A percentile compares a stretch with the other conserved stretches of the same genome.
These are phyloP conservation scores for Plasmopara halstedii DNA, from an alignment of 352 stramenopile species.

Conservation along the genomic window DNA sequence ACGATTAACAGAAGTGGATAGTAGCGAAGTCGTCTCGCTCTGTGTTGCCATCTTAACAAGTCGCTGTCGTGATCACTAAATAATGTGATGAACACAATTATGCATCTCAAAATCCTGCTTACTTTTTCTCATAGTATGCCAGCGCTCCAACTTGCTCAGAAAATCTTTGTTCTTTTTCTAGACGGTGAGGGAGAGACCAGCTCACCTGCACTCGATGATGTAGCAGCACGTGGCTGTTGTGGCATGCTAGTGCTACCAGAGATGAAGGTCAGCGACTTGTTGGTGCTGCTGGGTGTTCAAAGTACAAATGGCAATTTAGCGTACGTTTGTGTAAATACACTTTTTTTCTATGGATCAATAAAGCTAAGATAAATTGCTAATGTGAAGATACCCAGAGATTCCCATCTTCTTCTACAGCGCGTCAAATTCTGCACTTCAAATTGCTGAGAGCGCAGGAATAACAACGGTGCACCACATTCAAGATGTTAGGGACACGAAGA, in stretches of 20 bases:
- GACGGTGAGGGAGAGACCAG: slow-evolving; percentile 13
- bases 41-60: slow-evolving; percentile 8
- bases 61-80: slow-evolving; percentile 8
- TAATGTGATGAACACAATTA: background rate
- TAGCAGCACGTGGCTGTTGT: slow-evolving; percentile 41
- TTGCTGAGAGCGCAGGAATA: slow-evolving; percentile 28
- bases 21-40: slow-evolving; percentile 18
- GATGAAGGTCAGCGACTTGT: slow-evolving; percentile 13
- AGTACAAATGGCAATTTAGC: slow-evolving; percentile 13
- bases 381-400: slow-evolving; percentile 49
- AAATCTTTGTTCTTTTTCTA: slow-evolving; percentile 48
- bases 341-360: background rate
- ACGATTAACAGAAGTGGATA: background rate
- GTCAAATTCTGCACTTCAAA: slow-evolving; percentile 22
- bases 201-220: slow-evolving; percentile 25
- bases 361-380: background rate
- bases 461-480: slow-evolving; percentile 17
- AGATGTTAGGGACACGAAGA: slow-evolving; percentile 14
- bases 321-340: slow-evolving; percentile 11
- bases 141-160: slow-evolving; percentile 30
- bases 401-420: slow-evolving; percentile 54
- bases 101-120: no score
- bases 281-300: slow-evolving; percentile 32
- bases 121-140: slow-evolving; percentile 22
- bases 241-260: slow-evolving; percentile 45